Conservation (phyloP, 805 yeast genomes). For the Cyberlindnera suaveolens region DNA sequence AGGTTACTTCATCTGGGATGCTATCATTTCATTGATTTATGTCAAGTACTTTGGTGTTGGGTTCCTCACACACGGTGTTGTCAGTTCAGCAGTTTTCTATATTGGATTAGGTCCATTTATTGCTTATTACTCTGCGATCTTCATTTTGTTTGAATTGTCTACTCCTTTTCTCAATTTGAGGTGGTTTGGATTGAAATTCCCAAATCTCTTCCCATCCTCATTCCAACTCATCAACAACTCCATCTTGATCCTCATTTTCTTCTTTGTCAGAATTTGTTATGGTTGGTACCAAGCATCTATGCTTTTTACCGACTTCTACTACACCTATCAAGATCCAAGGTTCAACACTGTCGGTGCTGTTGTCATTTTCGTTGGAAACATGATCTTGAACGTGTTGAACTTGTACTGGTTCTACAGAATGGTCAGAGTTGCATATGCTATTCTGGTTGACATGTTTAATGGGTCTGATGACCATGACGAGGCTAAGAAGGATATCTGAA, state of each 20-base stretch:
- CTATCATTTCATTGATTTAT: slow-evolving; percentile 50
- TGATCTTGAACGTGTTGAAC: slow-evolving; percentile 55
- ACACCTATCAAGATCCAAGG: slow-evolving; percentile 30
- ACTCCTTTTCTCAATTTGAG: slow-evolving; percentile 84
- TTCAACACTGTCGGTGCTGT: slow-evolving; percentile 37
- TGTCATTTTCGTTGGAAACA: slow-evolving; percentile 36
- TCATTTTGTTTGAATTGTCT: slow-evolving; percentile 71
- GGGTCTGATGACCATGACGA: slow-evolving; percentile 21
- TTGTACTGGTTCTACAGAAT: slow-evolving; percentile 76
- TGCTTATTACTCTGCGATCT: slow-evolving; percentile 65
- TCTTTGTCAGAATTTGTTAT: slow-evolving; percentile 65
- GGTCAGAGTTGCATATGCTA: slow-evolving; percentile 54
- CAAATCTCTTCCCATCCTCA: slow-evolving; percentile 48
- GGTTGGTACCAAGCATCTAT: slow-evolving; percentile 62
- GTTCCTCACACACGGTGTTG: slow-evolving; percentile 70
- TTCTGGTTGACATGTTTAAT: slow-evolving; percentile 25
- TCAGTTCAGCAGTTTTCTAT: slow-evolving; percentile 65
- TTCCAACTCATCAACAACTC: slow-evolving; percentile 59
- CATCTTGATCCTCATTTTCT: slow-evolving; percentile 55
- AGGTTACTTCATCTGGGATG: slow-evolving; percentile 88
- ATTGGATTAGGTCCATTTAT: slow-evolving; percentile 60
- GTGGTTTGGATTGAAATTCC: slow-evolving; percentile 75
- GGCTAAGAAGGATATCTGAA: slow-evolving; percentile 21
- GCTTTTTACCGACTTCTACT: slow-evolving; percentile 39
- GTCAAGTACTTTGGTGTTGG: slow-evolving; percentile 61